Conservation (phyloP, 208 protist species). For the Trypanosoma avium region DNA sequence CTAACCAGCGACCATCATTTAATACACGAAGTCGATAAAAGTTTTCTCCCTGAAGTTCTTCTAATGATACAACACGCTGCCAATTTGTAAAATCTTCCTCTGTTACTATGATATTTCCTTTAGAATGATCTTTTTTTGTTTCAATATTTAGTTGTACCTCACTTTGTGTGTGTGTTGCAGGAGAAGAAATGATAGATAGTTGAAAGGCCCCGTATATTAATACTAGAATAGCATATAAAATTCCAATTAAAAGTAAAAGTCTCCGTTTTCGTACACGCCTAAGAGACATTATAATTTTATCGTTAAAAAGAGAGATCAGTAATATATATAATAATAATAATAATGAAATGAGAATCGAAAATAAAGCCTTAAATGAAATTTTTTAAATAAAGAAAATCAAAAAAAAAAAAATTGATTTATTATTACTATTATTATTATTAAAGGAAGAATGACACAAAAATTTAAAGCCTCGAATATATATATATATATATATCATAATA, state of each 20-base stretch:
- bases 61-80: not conserved
- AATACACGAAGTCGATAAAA: conserved; percentile 19
- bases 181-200: not conserved
- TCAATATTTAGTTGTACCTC: not conserved
- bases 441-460: no score
- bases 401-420: conserved; percentile 5
- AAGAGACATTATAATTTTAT: no score
- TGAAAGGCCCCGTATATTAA: not conserved
- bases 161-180: not conserved
- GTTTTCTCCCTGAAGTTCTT: not conserved
- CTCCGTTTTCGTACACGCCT: not conserved
- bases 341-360: not conserved
- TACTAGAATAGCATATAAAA: conserved; percentile 8
- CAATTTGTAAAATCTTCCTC: not conserved
- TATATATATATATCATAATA: no score
- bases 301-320: not conserved
- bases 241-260: conserved; percentile 1
- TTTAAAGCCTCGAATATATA: no score
- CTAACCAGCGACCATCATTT: conserved; percentile 12
- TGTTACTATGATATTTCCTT: not conserved
- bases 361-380: no score
- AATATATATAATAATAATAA: conserved; percentile 18
- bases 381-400: conserved; percentile 24
- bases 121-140: no score
- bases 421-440: no score